These are phyloP conservation scores for Ogataea philodendri DNA, from an alignment of 805 yeast genomes.

Conservation along the genomic window DNA sequence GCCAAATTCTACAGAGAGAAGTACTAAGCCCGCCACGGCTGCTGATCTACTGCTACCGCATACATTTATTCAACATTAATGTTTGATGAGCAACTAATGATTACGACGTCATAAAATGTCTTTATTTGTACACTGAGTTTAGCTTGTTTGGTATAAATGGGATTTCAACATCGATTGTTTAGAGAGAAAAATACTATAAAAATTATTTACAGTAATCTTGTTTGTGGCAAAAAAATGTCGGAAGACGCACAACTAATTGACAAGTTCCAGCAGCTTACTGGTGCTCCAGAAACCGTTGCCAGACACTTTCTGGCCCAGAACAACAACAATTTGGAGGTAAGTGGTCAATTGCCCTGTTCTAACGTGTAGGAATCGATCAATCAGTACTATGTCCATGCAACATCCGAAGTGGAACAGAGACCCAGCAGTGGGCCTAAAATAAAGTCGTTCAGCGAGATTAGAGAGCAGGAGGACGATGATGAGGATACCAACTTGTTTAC, in stretches of 20 bases:
- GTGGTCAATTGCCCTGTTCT: conserved; percentile 11
- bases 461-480: conserved; percentile 32
- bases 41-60: conserved; percentile 12
- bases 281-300: conserved; percentile 38
- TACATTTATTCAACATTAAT: conserved; percentile 41
- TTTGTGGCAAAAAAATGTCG: conserved; percentile 16
- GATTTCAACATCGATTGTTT: conserved; percentile 48
- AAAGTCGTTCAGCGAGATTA: conserved; percentile 35
- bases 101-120: conserved; percentile 17
- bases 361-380: conserved; percentile 26
- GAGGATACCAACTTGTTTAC: conserved; percentile 42
- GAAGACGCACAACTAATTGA: conserved; percentile 23
- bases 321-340: conserved; percentile 29
- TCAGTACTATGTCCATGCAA: conserved; percentile 26
- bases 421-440: conserved; percentile 19
- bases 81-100: conserved; percentile 22
- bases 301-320: conserved; percentile 35
- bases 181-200: conserved; percentile 3
- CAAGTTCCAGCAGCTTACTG: conserved; percentile 39
- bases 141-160: conserved; percentile 30
- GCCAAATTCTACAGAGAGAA: conserved; percentile 85
- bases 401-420: conserved; percentile 14
- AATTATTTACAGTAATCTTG: not conserved
- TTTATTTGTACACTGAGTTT: conserved; percentile 20
- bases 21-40: conserved; percentile 20